Evolutionary conservation across 352 stramenopile species (phyloP).

Genomic region (Pseudoperonospora humuli): DNA sequence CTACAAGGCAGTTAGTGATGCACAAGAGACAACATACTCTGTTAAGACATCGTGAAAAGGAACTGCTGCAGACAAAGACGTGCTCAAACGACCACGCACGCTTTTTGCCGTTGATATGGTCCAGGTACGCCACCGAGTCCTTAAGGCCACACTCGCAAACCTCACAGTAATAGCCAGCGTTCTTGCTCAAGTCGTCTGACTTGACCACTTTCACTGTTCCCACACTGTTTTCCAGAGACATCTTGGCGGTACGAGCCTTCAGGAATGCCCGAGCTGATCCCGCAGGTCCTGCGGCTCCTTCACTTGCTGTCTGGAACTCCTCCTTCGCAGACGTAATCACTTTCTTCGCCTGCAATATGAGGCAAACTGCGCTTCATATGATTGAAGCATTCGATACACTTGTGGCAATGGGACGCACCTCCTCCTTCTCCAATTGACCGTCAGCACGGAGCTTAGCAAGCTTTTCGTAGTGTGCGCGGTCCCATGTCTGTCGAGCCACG

Average conservation of each 20-base stretch:
- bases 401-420: slow-evolving; percentile 19
- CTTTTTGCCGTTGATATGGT: slow-evolving; percentile 94
- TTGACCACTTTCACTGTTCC: slow-evolving; percentile 86
- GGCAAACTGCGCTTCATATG: background rate
- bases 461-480: slow-evolving; percentile 68
- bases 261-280: slow-evolving; percentile 71
- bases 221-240: slow-evolving; percentile 78
- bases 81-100: slow-evolving; percentile 35
- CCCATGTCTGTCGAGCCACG: slow-evolving; percentile 78
- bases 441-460: slow-evolving; percentile 66
- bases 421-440: slow-evolving; percentile 47
- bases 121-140: slow-evolving; percentile 90
- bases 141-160: slow-evolving; percentile 89
- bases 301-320: slow-evolving; percentile 67
- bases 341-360: slow-evolving; percentile 39
- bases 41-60: background rate
- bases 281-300: slow-evolving; percentile 47
- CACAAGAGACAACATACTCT: slow-evolving; percentile 1
- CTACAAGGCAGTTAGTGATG: slow-evolving; percentile 25
- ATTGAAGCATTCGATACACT: background rate
- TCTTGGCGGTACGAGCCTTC: slow-evolving; percentile 62
- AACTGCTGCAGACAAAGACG: background rate
- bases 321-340: slow-evolving; percentile 61
- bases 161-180: slow-evolving; percentile 88
- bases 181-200: slow-evolving; percentile 65